A percentile compares a stretch with the other conserved stretches of the same genome.
Evolutionary conservation across 2,329 filamentous ascomycete genomes (phyloP).

Genomic region (Thelonectria olida): DNA sequence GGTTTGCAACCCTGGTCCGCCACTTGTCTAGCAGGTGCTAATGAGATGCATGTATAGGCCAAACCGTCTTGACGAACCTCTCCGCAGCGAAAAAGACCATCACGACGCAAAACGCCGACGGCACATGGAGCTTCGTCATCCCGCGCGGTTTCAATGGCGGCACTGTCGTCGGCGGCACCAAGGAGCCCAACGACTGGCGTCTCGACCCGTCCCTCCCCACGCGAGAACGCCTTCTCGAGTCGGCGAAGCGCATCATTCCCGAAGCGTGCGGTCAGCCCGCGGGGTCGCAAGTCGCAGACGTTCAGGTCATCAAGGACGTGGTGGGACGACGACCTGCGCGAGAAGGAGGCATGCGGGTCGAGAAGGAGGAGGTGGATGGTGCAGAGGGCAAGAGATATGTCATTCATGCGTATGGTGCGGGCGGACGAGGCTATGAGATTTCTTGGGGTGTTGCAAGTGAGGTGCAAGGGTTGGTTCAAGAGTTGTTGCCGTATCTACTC

Average conservation of each 20-base stretch:
- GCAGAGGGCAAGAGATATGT: constrained; percentile 36
- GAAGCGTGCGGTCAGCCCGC: constrained; percentile 13
- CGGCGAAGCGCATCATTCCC: constrained; percentile 23
- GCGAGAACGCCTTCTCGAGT: constrained; percentile 44
- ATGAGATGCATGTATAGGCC: constrained; percentile 38
- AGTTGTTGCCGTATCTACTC: constrained; percentile 5
- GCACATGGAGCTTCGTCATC: constrained; percentile 70
- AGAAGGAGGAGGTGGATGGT: constrained; percentile 29
- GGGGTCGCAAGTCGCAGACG: constrained; percentile 40
- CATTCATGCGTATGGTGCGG: constrained; percentile 68
- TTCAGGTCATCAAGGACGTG: constrained; percentile 53
- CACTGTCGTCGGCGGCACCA: constrained; percentile 73
- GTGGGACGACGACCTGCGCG: constrained; percentile 58
- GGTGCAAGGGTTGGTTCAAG: constrained; percentile 42
- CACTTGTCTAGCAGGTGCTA: neutral
- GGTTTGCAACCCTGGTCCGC: constrained; percentile 32
- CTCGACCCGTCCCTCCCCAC: constrained; percentile 57
- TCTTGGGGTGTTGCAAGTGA: constrained; percentile 68
- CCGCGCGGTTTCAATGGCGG: constrained; percentile 70
- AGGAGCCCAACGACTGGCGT: constrained; percentile 67
- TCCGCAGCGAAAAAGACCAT: constrained; percentile 50
- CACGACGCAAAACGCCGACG: constrained; percentile 70
- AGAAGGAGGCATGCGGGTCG: constrained; percentile 56
- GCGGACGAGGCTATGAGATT: constrained; percentile 69
- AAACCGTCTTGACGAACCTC: constrained; percentile 50